A percentile compares a stretch with the other conserved stretches of the same genome.
These are phyloP conservation scores for Marchantia paleacea DNA, from an alignment of 225 moss, liverwort and hornwort species.

Conservation along the genomic window DNA sequence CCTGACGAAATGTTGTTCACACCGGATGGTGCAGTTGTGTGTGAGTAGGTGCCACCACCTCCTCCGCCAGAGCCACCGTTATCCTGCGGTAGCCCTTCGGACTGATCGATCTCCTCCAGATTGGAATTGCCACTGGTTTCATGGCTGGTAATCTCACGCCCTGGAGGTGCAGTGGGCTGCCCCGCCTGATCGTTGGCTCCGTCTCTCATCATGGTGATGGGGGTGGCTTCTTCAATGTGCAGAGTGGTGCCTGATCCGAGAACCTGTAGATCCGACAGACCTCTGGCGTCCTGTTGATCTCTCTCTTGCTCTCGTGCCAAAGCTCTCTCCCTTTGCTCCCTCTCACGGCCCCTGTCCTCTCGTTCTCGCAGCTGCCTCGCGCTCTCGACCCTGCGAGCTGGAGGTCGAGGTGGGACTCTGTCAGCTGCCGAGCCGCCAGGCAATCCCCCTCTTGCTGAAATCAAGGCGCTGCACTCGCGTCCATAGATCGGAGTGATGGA, in stretches of 20 bases:
- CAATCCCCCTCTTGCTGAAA: conserved; percentile 48
- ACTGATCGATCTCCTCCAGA: conserved; percentile 32
- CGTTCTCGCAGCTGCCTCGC: conserved; percentile 62
- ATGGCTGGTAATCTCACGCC: conserved; percentile 21
- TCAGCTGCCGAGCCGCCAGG: conserved; percentile 50
- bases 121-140: conserved; percentile 10
- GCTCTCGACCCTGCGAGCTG: conserved; percentile 63
- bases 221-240: conserved; percentile 15
- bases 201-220: conserved; percentile 15
- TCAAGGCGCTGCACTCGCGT: conserved; percentile 52
- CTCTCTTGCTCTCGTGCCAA: conserved; percentile 61
- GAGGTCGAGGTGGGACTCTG: conserved; percentile 58
- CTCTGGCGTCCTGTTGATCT: conserved; percentile 29
- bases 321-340: conserved; percentile 43
- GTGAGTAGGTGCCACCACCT: conserved; percentile 11
- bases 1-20: conserved; percentile 8
- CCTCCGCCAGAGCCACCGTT: background rate
- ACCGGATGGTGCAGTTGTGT: conserved; percentile 9
- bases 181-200: conserved; percentile 2
- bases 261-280: conserved; percentile 11
- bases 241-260: conserved; percentile 25
- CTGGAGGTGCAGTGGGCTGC: conserved; percentile 2
- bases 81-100: conserved; percentile 12
- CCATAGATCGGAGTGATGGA: conserved; percentile 78
- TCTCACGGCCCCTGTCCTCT: conserved; percentile 63